Evolutionary conservation across 2,329 filamentous ascomycete species (phyloP).

Genomic region (Ascosphaera apis): DNA sequence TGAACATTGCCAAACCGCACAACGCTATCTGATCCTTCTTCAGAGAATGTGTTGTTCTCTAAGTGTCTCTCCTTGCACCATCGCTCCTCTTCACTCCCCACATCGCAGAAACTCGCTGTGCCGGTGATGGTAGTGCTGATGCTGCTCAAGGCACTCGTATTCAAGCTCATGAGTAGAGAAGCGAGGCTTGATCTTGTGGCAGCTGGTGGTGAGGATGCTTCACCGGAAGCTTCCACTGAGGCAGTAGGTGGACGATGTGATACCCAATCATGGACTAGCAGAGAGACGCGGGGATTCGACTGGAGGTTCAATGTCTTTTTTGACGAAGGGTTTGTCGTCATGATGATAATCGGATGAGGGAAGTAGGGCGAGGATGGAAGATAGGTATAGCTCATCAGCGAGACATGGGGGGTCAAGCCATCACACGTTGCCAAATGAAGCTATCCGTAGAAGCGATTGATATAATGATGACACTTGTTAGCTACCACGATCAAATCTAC

Average conservation of each 20-base stretch:
- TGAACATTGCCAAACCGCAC: constrained; percentile 18
- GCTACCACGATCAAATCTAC: too few relatives aligned
- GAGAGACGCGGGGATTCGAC: constrained; percentile 64
- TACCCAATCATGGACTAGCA: constrained; percentile 97
- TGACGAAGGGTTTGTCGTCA: constrained; percentile 64
- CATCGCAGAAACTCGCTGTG: constrained; percentile 47
- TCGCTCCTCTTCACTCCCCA: constrained; percentile 56
- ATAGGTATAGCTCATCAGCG: constrained; percentile 98
- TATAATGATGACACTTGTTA: too few relatives aligned
- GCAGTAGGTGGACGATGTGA: constrained; percentile 72
- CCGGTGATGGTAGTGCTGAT: constrained; percentile 91
- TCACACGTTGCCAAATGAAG: constrained; percentile 87
- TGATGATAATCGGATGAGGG: constrained; percentile 62
- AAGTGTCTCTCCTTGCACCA: constrained; percentile 70
- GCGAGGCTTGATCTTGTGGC: constrained; percentile 50
- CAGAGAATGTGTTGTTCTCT: constrained; percentile 74
- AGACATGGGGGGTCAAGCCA: constrained; percentile 67
- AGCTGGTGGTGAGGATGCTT: constrained; percentile 40
- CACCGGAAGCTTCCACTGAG: constrained; percentile 30
- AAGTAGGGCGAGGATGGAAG: constrained; percentile 54
- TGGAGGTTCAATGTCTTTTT: constrained; percentile 53
- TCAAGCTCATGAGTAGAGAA: constrained; percentile 67
- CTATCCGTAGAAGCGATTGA: constrained; percentile 22
- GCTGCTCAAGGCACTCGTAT: constrained; percentile 63
- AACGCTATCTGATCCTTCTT: constrained; percentile 24